Percentiles rank a stretch among this genome's conserved stretches.
These are phyloP conservation scores for Boletus vermiculosoides DNA, from an alignment of 768 basidiomycete species.

Conservation along the genomic window DNA sequence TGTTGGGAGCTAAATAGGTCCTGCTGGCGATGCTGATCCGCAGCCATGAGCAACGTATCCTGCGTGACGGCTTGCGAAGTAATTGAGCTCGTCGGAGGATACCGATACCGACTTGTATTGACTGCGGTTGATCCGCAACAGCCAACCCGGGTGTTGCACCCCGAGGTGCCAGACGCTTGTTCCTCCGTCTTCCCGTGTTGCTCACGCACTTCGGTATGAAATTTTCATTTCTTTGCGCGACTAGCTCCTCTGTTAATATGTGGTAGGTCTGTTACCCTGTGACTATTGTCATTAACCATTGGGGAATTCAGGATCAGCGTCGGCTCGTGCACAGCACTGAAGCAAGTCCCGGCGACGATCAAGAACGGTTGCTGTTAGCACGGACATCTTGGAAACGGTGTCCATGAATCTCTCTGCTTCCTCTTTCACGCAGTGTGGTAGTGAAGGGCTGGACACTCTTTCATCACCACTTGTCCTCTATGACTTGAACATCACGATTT, in stretches of 20 bases:
- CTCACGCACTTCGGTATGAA: conserved; percentile 23
- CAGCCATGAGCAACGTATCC: conserved; percentile 15
- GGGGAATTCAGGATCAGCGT: conserved; percentile 27
- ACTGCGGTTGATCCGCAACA: conserved; percentile 31
- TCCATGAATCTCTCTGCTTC: conserved; percentile 22
- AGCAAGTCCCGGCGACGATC: conserved; percentile 32
- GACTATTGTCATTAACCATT: conserved; percentile 12
- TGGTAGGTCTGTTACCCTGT: conserved; percentile 9
- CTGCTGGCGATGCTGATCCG: conserved; percentile 18
- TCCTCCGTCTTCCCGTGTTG: conserved; percentile 12
- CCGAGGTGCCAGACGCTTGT: conserved; percentile 6
- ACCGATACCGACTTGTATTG: conserved; percentile 11
- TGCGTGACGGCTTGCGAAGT: conserved; percentile 3
- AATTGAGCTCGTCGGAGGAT: conserved; percentile 1
- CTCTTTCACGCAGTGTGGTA: conserved; percentile 22
- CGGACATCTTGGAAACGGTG: conserved; percentile 31
- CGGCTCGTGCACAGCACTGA: conserved; percentile 32
- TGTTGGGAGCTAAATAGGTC: conserved; percentile 5
- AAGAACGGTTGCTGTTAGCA: conserved; percentile 29
- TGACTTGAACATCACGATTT: conserved; percentile 25
- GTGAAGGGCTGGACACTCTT: conserved; percentile 24
- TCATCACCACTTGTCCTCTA: conserved; percentile 24
- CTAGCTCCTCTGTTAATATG: conserved; percentile 13
- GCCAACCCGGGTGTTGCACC: conserved; percentile 20
- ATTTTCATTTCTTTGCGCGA: conserved; percentile 14